Percentiles rank a stretch among this genome's conserved stretches.
Conservation (phyloP, 495 filamentous ascomycete genomes). For the Xylaria palmicola region DNA sequence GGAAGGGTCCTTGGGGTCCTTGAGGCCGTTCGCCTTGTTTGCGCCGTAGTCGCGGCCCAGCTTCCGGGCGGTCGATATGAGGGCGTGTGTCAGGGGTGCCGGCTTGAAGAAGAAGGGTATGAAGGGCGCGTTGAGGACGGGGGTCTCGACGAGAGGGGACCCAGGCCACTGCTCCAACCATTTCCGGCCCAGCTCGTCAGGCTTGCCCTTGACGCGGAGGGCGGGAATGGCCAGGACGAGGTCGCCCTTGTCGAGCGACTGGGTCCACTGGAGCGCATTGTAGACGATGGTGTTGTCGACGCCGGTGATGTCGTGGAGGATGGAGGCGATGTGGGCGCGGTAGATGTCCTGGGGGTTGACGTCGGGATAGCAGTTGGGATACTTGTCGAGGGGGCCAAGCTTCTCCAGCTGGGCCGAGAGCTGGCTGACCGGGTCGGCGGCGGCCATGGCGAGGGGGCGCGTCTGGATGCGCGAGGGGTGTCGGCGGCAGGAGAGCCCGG, state of each 20-base stretch:
- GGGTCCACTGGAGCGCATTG: conserved; percentile 75
- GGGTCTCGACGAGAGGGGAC: conserved; percentile 68
- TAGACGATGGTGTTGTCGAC: conserved; percentile 77
- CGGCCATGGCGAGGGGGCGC: conserved; percentile 26
- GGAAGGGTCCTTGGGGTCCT: conserved; percentile 65
- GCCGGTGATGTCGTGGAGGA: conserved; percentile 68
- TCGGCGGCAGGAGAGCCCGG: no score
- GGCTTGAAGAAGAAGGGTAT: conserved; percentile 80
- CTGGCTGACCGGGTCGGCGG: conserved; percentile 31
- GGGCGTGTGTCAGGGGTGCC: conserved; percentile 54
- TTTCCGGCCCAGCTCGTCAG: conserved; percentile 66
- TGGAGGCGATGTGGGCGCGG: conserved; percentile 74
- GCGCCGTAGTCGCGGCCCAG: conserved; percentile 63
- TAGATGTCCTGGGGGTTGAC: conserved; percentile 87
- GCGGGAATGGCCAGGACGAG: conserved; percentile 76
- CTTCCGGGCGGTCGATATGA: conserved; percentile 63
- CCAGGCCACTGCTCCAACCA: conserved; percentile 73
- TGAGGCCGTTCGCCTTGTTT: conserved; percentile 64
- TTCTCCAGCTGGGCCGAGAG: conserved; percentile 38
- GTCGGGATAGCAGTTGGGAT: conserved; percentile 60
- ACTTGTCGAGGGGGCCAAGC: conserved; percentile 44
- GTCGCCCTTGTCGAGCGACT: conserved; percentile 85
- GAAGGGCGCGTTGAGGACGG: conserved; percentile 61
- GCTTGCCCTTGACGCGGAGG: conserved; percentile 80
- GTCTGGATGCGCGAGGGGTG: conserved; percentile 15